Evolutionary conservation across 2,329 filamentous ascomycete genomes (phyloP), one percentile per base, ranked within the genome.

Genomic region (Ceratocystis papillata): DNA sequence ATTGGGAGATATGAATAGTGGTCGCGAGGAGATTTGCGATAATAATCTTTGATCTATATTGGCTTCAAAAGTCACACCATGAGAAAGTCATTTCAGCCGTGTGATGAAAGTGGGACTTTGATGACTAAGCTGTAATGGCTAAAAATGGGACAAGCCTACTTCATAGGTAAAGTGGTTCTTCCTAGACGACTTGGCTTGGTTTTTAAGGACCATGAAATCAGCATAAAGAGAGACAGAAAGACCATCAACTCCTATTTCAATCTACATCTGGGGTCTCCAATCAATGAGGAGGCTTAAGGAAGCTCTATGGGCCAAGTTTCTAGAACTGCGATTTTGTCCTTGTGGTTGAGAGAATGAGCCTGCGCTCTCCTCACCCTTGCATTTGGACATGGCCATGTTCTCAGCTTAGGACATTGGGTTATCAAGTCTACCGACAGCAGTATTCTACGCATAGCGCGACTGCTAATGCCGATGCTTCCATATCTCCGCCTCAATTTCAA

Each of bases 281-380:
- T 61, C 7, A 45, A 20, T 65, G 22, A 48, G 33, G 20, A 12
- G 25, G 10, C 10, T 4, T 28, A 61, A 48, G 44, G 7, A 30
- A 12, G n/a, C 4, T 48, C 25, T 48, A 65, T 65, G 64, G 55
- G 25, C 20, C 25, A 37, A 37, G 28, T 15, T 65, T n/a, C 45
- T 20, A 65, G 64, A 57, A 48, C 53, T 65, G 44, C 55, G 45
- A 37, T 17, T 48, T 41, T 28, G 41, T 65, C 64, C 45, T 37
- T 53, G 64, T n/a, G 55, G 44, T 50, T 65, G 64, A 61, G 64
- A 65, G 55, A 65, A 65, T 65, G 64, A 65, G 55, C 64, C 64
- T 65, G 30, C 44, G 55, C 57, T 65, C 57, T 64, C 30, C 46
- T 64, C 62, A 33, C n/a, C 62, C 22, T 60, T 41, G 61, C 45